phyloP scores from a whole-genome alignment of 2,329 filamentous ascomycete genomes.

The Arthroderma sp. region DNA sequence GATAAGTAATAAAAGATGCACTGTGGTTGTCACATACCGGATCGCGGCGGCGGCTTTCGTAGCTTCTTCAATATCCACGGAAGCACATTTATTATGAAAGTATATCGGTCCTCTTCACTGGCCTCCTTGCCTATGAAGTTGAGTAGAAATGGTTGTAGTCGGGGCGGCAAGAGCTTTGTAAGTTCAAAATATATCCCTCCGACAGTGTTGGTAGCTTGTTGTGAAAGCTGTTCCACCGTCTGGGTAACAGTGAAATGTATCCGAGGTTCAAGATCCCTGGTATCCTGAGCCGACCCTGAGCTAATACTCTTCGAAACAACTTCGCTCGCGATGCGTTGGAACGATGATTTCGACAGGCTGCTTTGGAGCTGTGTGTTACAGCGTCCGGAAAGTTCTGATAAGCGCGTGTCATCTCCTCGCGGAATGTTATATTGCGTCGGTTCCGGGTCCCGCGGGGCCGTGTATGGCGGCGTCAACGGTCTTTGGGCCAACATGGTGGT shows the following conservation, averaged over 20 bases:
- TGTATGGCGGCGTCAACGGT: conserved; percentile 3
- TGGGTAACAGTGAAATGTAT: neutral
- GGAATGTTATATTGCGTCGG: neutral
- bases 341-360: neutral
- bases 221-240: neutral
- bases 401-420: neutral
- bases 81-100: conserved; percentile 3
- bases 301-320: neutral
- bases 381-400: conserved; percentile 1
- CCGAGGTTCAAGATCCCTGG: neutral
- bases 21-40: neutral
- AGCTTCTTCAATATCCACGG: neutral
- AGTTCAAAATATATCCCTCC: conserved; percentile 1
- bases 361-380: neutral
- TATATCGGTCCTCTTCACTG: conserved; percentile 1
- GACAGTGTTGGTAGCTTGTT: neutral
- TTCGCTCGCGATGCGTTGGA: neutral
- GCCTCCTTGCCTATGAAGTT: conserved; percentile 4
- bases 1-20: neutral
- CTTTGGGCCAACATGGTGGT: neutral
- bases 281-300: neutral
- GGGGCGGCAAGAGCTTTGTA: neutral
- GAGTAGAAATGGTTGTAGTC: neutral
- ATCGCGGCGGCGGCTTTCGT: neutral
- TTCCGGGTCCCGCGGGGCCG: conserved; percentile 1